Conservation (phyloP, 139 green algal genomes). For the Chlamydomonas eustigma region DNA sequence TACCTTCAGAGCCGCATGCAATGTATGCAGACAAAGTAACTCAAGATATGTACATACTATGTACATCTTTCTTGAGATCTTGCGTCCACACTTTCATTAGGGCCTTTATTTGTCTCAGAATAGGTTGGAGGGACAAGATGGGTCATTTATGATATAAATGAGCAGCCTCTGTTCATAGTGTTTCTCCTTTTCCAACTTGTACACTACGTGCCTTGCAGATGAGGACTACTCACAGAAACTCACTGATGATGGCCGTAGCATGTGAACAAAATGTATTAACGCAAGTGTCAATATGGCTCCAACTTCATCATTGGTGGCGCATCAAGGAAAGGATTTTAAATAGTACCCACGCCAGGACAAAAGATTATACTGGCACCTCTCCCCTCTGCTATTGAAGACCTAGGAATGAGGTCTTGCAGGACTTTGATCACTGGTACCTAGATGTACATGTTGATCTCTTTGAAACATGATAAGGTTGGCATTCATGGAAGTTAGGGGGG, state of each 20-base stretch:
- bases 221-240: constrained; percentile 27
- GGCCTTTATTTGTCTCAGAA: neutral
- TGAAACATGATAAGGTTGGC: too few species aligned
- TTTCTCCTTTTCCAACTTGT: neutral
- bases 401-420: too few species aligned
- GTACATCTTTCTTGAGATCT: neutral
- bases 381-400: too few species aligned
- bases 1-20: neutral
- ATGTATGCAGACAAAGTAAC: neutral
- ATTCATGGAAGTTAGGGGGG: too few species aligned
- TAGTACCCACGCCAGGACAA: too few species aligned
- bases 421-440: too few species aligned
- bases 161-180: neutral
- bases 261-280: constrained; percentile 9
- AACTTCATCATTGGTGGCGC: too few species aligned
- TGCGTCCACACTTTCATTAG: neutral
- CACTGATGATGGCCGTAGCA: constrained; percentile 7
- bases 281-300: too few species aligned
- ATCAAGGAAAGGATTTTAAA: too few species aligned
- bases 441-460: too few species aligned
- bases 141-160: neutral
- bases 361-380: too few species aligned
- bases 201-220: neutral
- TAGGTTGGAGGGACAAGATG: neutral
- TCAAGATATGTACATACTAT: neutral